These are phyloP conservation scores for Starmerella kuoi DNA, from an alignment of 805 yeast genomes.

Conservation along the genomic window DNA sequence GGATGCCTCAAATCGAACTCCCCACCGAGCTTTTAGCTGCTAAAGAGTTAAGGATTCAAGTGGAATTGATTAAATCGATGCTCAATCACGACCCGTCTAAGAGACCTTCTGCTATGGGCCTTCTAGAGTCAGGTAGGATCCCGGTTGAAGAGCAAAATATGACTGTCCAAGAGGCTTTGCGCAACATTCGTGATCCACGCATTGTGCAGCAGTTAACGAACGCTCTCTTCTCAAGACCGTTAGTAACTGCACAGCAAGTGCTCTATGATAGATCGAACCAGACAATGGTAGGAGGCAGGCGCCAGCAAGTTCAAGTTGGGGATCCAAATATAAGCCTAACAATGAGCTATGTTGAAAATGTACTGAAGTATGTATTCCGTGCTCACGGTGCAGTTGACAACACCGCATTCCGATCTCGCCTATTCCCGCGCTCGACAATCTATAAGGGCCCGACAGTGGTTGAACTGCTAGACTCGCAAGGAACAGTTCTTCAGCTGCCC, in stretches of 20 bases:
- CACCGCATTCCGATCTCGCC: slow-evolving; percentile 40
- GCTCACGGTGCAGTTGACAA: slow-evolving; percentile 83
- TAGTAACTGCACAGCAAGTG: slow-evolving; percentile 71
- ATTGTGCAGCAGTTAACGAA: slow-evolving; percentile 90
- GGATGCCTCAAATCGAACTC: slow-evolving; percentile 49
- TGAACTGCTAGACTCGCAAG: slow-evolving; percentile 73
- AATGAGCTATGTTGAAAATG: slow-evolving; percentile 49
- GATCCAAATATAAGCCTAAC: slow-evolving; percentile 23
- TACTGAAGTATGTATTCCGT: slow-evolving; percentile 50
- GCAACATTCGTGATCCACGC: slow-evolving; percentile 74
- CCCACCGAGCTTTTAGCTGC: slow-evolving; percentile 54
- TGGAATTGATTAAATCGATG: slow-evolving; percentile 51
- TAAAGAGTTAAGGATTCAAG: slow-evolving; percentile 42
- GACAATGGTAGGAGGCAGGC: slow-evolving; percentile 6
- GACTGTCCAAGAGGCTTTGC: slow-evolving; percentile 74
- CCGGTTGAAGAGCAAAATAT: slow-evolving; percentile 88
- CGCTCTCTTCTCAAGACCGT: slow-evolving; percentile 73
- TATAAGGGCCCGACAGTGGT: slow-evolving; percentile 56
- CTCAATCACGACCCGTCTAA: slow-evolving; percentile 66
- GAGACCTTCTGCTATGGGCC: slow-evolving; percentile 68
- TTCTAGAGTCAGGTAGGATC: slow-evolving; percentile 67
- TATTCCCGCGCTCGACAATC: slow-evolving; percentile 75
- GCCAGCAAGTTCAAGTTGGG: slow-evolving; percentile 9
- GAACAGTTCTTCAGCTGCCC: slow-evolving; percentile 78
- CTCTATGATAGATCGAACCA: slow-evolving; percentile 45